Percentiles rank a stretch among this genome's conserved stretches.
Evolutionary conservation across 2,329 filamentous ascomycete genomes (phyloP).

Genomic region (Pseudonectria buxi): DNA sequence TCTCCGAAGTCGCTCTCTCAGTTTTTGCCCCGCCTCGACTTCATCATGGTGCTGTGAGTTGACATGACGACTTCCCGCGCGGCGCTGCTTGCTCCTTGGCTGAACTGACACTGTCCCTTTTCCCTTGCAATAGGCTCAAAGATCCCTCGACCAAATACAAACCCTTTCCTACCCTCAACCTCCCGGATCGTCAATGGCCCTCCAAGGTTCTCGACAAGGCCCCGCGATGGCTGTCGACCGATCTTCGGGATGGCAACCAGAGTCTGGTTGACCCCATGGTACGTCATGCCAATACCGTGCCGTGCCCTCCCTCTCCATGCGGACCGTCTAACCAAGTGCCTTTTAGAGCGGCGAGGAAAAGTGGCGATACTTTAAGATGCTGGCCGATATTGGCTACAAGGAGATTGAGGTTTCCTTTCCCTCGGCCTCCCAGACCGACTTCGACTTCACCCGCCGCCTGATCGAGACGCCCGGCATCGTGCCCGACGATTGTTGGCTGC

Average conservation of each 20-base stretch:
- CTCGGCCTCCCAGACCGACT: conserved; percentile 90
- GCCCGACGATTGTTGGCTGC: conserved; percentile 68
- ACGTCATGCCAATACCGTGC: conserved; percentile 22
- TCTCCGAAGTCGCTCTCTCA: too few species aligned
- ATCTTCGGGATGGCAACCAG: conserved; percentile 84
- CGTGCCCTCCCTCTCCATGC: neutral
- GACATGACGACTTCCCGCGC: too few species aligned
- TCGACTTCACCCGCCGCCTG: conserved; percentile 84
- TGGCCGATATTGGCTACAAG: conserved; percentile 88
- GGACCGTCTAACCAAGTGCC: conserved; percentile 3
- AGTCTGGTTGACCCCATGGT: conserved; percentile 90
- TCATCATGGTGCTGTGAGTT: too few species aligned
- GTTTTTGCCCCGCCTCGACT: too few species aligned
- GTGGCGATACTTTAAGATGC: conserved; percentile 91
- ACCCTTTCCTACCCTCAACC: conserved; percentile 50
- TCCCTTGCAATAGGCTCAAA: conserved; percentile 49
- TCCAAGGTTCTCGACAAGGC: conserved; percentile 74
- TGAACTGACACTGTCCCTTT: too few species aligned
- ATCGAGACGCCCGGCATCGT: conserved; percentile 47
- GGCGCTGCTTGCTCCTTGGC: too few species aligned
- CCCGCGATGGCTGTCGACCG: conserved; percentile 84
- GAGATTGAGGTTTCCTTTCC: conserved; percentile 97
- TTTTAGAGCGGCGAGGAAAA: conserved; percentile 85
- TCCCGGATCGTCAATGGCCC: conserved; percentile 76
- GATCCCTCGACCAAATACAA: conserved; percentile 74